These are phyloP conservation scores for Crithidia expoeki DNA, from an alignment of 208 protist species.

Conservation along the genomic window DNA sequence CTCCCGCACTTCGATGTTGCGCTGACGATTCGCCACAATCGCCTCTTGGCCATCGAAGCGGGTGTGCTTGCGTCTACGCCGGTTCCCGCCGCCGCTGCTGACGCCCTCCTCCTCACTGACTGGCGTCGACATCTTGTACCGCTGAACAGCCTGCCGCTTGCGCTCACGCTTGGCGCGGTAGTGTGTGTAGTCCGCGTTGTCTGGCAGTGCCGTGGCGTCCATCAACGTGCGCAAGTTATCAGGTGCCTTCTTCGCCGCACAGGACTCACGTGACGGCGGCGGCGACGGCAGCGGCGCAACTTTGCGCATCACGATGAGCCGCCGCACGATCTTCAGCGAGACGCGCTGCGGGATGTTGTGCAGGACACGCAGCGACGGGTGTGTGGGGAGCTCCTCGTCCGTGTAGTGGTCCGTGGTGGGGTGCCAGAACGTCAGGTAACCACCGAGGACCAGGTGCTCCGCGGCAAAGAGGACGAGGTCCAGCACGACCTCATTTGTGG, in stretches of 20 bases:
- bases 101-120: slow-evolving; percentile 6
- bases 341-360: slow-evolving; percentile 83
- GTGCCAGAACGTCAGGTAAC: slow-evolving; percentile 94
- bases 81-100: slow-evolving; percentile 6
- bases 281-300: slow-evolving; percentile 37
- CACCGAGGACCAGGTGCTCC: slow-evolving; percentile 80
- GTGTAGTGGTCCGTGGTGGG: slow-evolving; percentile 92
- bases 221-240: slow-evolving; percentile 69
- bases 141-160: slow-evolving; percentile 48
- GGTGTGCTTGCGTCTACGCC: slow-evolving; percentile 13
- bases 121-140: slow-evolving; percentile 16
- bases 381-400: slow-evolving; percentile 87
- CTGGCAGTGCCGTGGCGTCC: slow-evolving; percentile 63
- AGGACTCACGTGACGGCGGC: slow-evolving; percentile 49
- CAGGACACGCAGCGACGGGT: slow-evolving; percentile 89
- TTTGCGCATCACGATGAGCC: slow-evolving; percentile 76
- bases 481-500: slow-evolving; percentile 74
- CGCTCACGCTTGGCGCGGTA: slow-evolving; percentile 65
- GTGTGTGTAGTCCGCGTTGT: slow-evolving; percentile 73
- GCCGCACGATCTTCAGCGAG: slow-evolving; percentile 81
- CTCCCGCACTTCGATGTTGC: slow-evolving; percentile 54
- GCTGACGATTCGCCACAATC: slow-evolving; percentile 66
- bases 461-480: slow-evolving; percentile 95
- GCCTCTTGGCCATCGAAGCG: slow-evolving; percentile 36
- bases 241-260: slow-evolving; percentile 37